These are phyloP conservation scores for Aspergillus tubingensis DNA, from an alignment of 2,329 filamentous ascomycete species.

Conservation along the genomic window DNA sequence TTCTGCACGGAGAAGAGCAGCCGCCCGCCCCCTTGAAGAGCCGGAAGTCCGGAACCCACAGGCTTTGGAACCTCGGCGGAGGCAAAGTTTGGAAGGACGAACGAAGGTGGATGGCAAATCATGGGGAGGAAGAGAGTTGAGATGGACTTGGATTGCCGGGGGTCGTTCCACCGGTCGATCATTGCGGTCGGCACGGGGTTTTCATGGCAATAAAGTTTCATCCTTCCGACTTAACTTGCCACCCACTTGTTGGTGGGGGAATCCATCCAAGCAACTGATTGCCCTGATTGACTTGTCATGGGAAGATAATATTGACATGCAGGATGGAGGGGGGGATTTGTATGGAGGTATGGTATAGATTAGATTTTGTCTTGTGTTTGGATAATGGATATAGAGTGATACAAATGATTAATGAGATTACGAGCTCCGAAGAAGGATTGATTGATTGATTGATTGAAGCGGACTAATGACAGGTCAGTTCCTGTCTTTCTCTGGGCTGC, in stretches of 20 bases:
- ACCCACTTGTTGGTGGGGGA: neutral
- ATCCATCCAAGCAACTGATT: neutral
- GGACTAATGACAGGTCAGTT: slow-evolving; percentile 9
- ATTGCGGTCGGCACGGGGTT: slow-evolving; percentile 9
- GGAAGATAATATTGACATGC: too few species aligned
- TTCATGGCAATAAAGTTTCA: neutral
- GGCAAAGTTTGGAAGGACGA: slow-evolving; percentile 7
- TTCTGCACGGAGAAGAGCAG: slow-evolving; percentile 2
- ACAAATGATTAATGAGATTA: neutral
- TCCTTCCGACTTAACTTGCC: slow-evolving; percentile 6
- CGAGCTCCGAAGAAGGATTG: neutral
- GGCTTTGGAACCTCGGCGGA: neutral
- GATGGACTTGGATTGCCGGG: neutral
- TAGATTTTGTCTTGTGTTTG: too few species aligned
- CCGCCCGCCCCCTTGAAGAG: neutral
- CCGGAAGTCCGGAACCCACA: neutral
- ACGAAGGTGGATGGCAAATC: slow-evolving; percentile 13
- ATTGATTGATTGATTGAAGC: neutral
- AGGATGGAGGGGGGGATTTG: too few species aligned
- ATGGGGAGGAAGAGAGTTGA: neutral
- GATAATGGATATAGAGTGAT: neutral
- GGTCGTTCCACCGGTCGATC: slow-evolving; percentile 20
- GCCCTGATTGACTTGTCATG: too few species aligned
- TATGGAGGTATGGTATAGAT: neutral
- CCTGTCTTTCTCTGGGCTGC: neutral